These are phyloP conservation scores for Elongisporangium undulatum DNA, from an alignment of 352 stramenopile genomes.

Conservation along the genomic window DNA sequence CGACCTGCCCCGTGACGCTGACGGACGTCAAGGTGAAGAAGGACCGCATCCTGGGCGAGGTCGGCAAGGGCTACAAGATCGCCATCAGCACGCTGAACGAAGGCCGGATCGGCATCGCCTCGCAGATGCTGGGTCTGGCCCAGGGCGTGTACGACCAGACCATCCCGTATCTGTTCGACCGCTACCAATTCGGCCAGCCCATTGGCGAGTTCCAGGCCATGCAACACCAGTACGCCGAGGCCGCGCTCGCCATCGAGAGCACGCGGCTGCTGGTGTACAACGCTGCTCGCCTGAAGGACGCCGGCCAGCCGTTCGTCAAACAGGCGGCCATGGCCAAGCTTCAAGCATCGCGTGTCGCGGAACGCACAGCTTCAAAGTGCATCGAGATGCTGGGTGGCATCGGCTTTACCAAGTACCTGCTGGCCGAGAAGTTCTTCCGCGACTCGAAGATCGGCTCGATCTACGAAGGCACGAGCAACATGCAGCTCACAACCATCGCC, in stretches of 20 bases:
- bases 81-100: conserved; percentile 97
- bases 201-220: conserved; percentile 96
- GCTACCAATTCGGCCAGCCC: conserved; percentile 92
- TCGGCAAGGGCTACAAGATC: conserved; percentile 95
- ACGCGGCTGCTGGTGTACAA: conserved; percentile 94
- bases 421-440: conserved; percentile 96
- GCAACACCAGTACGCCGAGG: conserved; percentile 96
- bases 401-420: conserved; percentile 93
- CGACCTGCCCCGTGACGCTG: conserved; percentile 94
- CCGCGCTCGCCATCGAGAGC: conserved; percentile 93
- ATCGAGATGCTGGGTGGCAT: conserved; percentile 96
- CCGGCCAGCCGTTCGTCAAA: conserved; percentile 93
- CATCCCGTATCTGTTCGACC: conserved; percentile 95
- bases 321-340: conserved; percentile 97
- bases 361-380: conserved; percentile 93
- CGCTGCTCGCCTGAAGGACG: conserved; percentile 93
- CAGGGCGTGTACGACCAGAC: conserved; percentile 95
- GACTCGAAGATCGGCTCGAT: conserved; percentile 97
- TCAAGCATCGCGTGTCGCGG: conserved; percentile 92
- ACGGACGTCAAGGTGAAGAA: conserved; percentile 93
- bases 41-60: conserved; percentile 92
- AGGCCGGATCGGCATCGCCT: conserved; percentile 95
- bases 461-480: conserved; percentile 98
- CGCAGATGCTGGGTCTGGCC: conserved; percentile 96
- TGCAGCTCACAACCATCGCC: conserved; percentile 94